Percentiles rank a stretch among this genome's conserved stretches.
phyloP scores from a whole-genome alignment of 768 basidiomycete species.

The Mycena venus region DNA sequence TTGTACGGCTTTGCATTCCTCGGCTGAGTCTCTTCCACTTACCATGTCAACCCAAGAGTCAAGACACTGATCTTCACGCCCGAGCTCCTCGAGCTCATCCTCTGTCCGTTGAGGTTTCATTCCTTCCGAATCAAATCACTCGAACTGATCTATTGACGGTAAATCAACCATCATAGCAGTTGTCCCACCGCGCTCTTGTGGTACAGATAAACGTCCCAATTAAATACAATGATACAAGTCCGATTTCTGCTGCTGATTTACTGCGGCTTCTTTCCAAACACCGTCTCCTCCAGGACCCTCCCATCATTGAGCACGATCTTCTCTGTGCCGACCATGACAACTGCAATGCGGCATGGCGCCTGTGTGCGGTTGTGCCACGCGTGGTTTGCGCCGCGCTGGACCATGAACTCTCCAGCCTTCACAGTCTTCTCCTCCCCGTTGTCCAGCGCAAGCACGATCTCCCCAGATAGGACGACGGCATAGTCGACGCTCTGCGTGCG shows the following conservation, averaged over 20 bases:
- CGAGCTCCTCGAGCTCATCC: too few relatives aligned
- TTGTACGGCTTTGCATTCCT: too few relatives aligned
- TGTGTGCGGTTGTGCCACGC: slow-evolving; percentile 26
- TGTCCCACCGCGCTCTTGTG: too few relatives aligned
- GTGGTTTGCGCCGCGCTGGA: slow-evolving; percentile 27
- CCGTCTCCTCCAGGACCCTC: slow-evolving; percentile 15
- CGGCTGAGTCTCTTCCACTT: too few relatives aligned
- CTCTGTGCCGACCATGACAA: slow-evolving; percentile 23
- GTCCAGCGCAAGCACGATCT: slow-evolving; percentile 25
- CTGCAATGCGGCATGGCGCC: slow-evolving; percentile 17
- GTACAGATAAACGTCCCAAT: background rate
- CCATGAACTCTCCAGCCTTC: slow-evolving; percentile 27
- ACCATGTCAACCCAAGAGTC: too few relatives aligned
- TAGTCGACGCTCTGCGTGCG: slow-evolving; percentile 31
- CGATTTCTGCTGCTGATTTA: background rate
- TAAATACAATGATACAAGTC: background rate
- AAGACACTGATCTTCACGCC: too few relatives aligned
- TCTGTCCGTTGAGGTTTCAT: too few relatives aligned
- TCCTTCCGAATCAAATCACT: too few relatives aligned
- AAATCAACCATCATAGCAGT: too few relatives aligned
- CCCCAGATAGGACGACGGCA: slow-evolving; percentile 28
- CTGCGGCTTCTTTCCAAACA: slow-evolving; percentile 27
- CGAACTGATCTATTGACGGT: too few relatives aligned
- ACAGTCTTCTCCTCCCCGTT: slow-evolving; percentile 24
- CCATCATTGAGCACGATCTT: slow-evolving; percentile 25